Evolutionary conservation across 257 asterid genomes (phyloP).

Genomic region (Solanum sitiens): DNA sequence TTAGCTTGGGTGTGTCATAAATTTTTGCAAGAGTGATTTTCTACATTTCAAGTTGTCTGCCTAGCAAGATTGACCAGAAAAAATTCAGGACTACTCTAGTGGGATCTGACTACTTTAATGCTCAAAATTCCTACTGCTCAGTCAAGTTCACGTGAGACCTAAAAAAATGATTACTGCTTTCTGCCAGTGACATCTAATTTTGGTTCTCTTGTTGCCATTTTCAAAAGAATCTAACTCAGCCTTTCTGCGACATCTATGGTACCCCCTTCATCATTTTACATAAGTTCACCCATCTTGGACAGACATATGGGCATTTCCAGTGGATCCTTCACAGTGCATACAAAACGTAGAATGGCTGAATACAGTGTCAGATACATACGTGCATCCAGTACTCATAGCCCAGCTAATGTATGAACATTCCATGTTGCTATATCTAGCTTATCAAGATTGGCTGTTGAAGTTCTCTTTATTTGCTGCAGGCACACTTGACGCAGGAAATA

Average conservation of each 20-base stretch:
- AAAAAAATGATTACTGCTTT: background rate
- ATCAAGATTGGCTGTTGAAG: background rate
- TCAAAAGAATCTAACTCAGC: background rate
- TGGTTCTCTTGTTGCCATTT: background rate
- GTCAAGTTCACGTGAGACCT: background rate
- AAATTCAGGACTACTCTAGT: background rate
- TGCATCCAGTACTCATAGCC: background rate
- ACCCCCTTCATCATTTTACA: background rate
- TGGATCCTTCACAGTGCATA: background rate
- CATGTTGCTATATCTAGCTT: background rate
- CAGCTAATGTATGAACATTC: background rate
- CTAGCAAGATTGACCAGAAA: background rate
- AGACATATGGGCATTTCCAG: background rate
- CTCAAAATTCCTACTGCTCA: background rate
- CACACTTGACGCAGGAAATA: conserved; percentile 28
- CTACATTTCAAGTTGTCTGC: background rate
- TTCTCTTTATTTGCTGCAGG: conserved; percentile 11
- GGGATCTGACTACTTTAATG: background rate
- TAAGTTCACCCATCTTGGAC: background rate
- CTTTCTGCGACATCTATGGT: background rate
- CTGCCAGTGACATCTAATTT: background rate
- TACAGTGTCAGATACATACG: background rate
- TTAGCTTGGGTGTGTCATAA: background rate
- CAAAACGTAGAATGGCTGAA: background rate
- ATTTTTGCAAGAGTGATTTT: background rate